phyloP scores from a whole-genome alignment of 352 stramenopile genomes.

The Bremia lactucae region DNA sequence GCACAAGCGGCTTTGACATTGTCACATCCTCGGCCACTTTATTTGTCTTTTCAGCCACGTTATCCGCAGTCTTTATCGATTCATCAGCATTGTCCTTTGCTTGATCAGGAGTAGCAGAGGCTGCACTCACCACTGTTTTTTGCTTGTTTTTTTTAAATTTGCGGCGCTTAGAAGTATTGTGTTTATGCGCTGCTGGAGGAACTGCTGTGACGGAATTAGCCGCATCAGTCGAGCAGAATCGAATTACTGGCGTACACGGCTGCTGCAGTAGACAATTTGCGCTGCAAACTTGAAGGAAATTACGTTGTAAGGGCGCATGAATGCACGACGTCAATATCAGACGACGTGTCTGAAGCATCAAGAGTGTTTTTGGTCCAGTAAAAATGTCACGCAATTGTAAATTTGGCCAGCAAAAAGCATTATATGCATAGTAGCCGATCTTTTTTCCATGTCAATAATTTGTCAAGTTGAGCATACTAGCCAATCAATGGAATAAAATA shows the following conservation, averaged over 20 bases:
- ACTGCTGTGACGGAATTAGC: neutral
- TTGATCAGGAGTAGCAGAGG: neutral
- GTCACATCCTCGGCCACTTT: conserved; percentile 1
- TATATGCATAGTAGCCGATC: no score
- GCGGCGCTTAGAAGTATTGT: conserved; percentile 20
- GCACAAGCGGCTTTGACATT: neutral
- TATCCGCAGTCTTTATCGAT: no score
- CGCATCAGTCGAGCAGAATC: conserved; percentile 6
- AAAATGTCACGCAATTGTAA: no score
- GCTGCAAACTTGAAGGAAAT: neutral
- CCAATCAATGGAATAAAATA: no score
- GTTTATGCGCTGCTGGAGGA: conserved; percentile 5
- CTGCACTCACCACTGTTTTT: conserved; percentile 5
- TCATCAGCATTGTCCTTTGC: no score
- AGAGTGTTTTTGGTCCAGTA: no score
- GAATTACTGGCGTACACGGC: neutral
- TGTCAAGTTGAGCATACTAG: no score
- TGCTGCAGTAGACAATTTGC: neutral
- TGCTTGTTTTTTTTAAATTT: conserved; percentile 21
- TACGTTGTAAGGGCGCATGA: neutral
- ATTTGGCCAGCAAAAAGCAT: no score
- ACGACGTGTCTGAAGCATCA: conserved; percentile 18
- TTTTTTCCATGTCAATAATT: no score
- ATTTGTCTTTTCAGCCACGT: neutral
- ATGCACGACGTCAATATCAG: conserved; percentile 3